Percentiles rank a stretch among this genome's conserved stretches.
Conservation (phyloP, 2,329 filamentous ascomycete genomes). For the Xylariaceae sp. region DNA sequence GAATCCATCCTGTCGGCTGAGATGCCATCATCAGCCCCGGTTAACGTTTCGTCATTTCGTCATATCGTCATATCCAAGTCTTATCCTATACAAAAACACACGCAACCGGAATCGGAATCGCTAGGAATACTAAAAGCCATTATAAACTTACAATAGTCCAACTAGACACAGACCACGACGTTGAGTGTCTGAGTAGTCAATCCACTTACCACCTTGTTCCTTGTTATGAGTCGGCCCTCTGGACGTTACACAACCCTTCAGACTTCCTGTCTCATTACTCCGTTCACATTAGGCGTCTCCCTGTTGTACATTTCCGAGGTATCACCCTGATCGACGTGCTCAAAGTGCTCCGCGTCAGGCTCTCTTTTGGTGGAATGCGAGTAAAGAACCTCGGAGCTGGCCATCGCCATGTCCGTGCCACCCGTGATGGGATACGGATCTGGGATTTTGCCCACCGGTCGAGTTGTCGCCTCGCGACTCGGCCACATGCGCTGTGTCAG, state of each 20-base stretch:
- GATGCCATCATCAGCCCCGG: no score
- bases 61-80: no score
- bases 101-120: no score
- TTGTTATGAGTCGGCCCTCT: not conserved
- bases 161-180: no score
- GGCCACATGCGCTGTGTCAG: conserved; percentile 29
- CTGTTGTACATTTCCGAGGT: conserved; percentile 6
- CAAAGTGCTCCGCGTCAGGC: conserved; percentile 8
- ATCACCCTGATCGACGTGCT: no score
- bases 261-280: not conserved
- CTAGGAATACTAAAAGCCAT: no score
- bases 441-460: not conserved
- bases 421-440: conserved; percentile 17
- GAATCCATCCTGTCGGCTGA: no score
- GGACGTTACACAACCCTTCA: conserved; percentile 11
- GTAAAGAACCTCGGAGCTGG: conserved; percentile 10
- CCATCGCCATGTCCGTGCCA: not conserved
- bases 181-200: no score
- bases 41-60: no score
- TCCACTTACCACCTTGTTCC: no score
- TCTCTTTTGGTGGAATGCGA: not conserved
- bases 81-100: no score
- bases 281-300: conserved; percentile 3
- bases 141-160: no score
- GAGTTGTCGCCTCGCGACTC: conserved; percentile 13